Evolutionary conservation across 495 filamentous ascomycete species (phyloP), one percentile per base, ranked within the genome.

Genomic region (Aspergillus cavernicola): DNA sequence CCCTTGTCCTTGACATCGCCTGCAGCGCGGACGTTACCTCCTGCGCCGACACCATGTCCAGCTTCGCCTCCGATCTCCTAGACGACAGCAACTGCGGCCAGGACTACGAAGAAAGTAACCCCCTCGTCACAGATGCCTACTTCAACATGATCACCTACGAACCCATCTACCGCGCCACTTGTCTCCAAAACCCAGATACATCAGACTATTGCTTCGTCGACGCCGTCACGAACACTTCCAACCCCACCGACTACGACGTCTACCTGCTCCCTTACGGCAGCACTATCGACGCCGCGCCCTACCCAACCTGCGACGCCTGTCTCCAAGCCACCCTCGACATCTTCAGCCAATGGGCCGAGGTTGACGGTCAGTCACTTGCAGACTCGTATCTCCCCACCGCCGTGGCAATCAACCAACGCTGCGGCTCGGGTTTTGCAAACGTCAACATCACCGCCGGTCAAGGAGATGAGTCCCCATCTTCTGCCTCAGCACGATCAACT

Each of bases 241-340:
- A 81, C 22, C 73, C 85, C 0, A 78, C 79, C 22, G 85, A 89
- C 64, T 77, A 83, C 31, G 88, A 90, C 54, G 72, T 92, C 15
- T 98, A 97, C 72, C 90, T 85, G 59, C 72, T 97, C 1, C 87
- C 93, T 5, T 75, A 95, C 33, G 92, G 92, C 23, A 80, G 77
- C n/a, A 53, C 68, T 4, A 68, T 97, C 2, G 83, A 86, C 0
- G 75, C 74, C 4, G 78, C 76, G 4, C 76, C 81, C 16, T 68
- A 75, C 15, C 88, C 90, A 1, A 83, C 81, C 4, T 95, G 89
- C 65, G 78, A 77, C 51, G 55, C 69, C n/a, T 95, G 89, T 60
- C 66, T 88, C 22, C 72, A 82, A 58, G 68, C 84, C 32, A 88
- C 85, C 0, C 89, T 95, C 85, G 71, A 71, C 15, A 65, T 89